Evolutionary conservation across 805 yeast genomes (phyloP).

Genomic region (Kodamaea hsintzibuensis): DNA sequence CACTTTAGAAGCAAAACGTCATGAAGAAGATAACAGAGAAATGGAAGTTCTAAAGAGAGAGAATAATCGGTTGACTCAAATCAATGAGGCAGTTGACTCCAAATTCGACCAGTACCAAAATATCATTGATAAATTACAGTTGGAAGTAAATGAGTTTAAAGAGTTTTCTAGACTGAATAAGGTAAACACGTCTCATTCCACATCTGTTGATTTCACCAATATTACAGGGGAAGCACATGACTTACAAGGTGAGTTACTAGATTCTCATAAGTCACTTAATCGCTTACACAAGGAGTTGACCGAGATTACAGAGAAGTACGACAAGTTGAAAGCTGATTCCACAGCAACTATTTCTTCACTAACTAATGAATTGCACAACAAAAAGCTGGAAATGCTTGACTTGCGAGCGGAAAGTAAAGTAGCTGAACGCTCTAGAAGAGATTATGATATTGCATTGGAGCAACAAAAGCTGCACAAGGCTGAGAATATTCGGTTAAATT

Average conservation of each 20-base stretch:
- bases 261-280: neutral
- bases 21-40: conserved; percentile 10
- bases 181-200: conserved; percentile 1
- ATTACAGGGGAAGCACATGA: neutral
- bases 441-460: conserved; percentile 1
- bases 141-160: conserved; percentile 32
- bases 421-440: conserved; percentile 1
- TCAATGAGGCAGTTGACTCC: conserved; percentile 21
- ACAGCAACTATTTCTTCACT: conserved; percentile 23
- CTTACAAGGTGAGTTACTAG: neutral
- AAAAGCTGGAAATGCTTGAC: conserved; percentile 17
- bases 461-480: conserved; percentile 2
- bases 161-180: conserved; percentile 11
- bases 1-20: conserved; percentile 3
- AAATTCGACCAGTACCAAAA: conserved; percentile 33
- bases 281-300: conserved; percentile 19
- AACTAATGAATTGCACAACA: conserved; percentile 23
- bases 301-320: conserved; percentile 16
- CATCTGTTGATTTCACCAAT: neutral
- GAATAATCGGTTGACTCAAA: conserved; percentile 18
- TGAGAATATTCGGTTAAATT: conserved; percentile 5
- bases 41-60: conserved; percentile 15
- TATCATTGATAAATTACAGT: conserved; percentile 31
- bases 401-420: conserved; percentile 15
- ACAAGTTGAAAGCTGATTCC: conserved; percentile 23